Evolutionary conservation across 805 yeast genomes (phyloP).

Genomic region (Candida ulmi): DNA sequence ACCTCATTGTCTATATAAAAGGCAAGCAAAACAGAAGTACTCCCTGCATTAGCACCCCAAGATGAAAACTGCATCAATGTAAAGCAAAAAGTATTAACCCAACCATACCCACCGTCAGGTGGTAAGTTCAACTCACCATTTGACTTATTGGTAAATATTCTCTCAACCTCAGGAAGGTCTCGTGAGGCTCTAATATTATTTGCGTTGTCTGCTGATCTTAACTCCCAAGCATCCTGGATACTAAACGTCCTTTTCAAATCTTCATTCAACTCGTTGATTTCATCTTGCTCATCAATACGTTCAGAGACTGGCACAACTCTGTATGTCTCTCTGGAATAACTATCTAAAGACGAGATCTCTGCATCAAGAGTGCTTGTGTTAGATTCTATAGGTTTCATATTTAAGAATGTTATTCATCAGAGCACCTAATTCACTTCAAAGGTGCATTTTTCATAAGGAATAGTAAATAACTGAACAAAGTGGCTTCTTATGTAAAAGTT

Average conservation of each 20-base stretch:
- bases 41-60: conserved; percentile 63
- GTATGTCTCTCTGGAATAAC: neutral
- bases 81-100: conserved; percentile 53
- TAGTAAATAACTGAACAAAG: no score
- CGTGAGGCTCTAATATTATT: no score
- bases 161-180: conserved; percentile 14
- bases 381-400: neutral
- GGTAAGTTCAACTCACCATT: conserved; percentile 32
- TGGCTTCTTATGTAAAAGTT: no score
- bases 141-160: conserved; percentile 29
- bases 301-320: neutral
- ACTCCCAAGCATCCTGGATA: conserved; percentile 12
- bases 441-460: no score
- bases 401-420: no score
- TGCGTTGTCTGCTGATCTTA: neutral
- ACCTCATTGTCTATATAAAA: conserved; percentile 45
- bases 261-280: conserved; percentile 9
- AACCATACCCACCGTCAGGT: conserved; percentile 67
- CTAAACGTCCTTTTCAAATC: conserved; percentile 10
- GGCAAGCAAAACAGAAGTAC: conserved; percentile 49
- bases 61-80: conserved; percentile 48
- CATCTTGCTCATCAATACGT: conserved; percentile 5
- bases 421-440: no score
- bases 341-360: neutral
- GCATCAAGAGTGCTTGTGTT: neutral